These are phyloP conservation scores for Ustilago bromivora DNA, from an alignment of 1,284 basidiomycete genomes.

Conservation along the genomic window DNA sequence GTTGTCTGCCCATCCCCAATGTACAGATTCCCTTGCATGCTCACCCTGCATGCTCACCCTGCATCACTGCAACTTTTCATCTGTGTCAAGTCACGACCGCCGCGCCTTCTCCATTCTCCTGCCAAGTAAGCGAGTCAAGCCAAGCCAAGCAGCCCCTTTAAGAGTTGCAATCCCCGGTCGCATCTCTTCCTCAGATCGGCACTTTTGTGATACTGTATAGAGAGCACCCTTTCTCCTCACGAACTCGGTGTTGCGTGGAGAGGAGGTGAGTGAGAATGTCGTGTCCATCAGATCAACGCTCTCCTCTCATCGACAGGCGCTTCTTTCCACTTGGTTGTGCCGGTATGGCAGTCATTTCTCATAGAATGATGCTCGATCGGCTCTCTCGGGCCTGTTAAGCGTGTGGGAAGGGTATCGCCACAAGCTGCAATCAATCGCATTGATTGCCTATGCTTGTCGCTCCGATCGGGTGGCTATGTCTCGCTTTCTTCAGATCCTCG, in stretches of 20 bases:
- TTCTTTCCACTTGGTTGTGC: background rate
- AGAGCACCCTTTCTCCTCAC: background rate
- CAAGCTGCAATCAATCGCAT: background rate
- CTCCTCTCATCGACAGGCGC: background rate
- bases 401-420: background rate
- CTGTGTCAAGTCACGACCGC: background rate
- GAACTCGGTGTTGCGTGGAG: background rate
- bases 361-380: background rate
- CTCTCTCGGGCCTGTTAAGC: background rate
- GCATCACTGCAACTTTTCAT: background rate
- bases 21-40: slow-evolving; percentile 6
- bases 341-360: no score
- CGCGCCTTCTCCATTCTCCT: background rate
- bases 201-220: background rate
- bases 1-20: slow-evolving; percentile 5
- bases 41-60: slow-evolving; percentile 6
- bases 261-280: background rate
- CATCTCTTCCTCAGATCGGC: background rate
- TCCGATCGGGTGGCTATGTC: slow-evolving; percentile 14
- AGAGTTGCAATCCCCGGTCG: no score
- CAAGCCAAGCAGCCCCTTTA: background rate
- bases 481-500: slow-evolving; percentile 4
- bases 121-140: background rate
- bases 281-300: background rate
- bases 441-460: background rate